These are phyloP conservation scores for Zalerion maritima DNA, from an alignment of 495 filamentous ascomycete genomes.

Conservation along the genomic window DNA sequence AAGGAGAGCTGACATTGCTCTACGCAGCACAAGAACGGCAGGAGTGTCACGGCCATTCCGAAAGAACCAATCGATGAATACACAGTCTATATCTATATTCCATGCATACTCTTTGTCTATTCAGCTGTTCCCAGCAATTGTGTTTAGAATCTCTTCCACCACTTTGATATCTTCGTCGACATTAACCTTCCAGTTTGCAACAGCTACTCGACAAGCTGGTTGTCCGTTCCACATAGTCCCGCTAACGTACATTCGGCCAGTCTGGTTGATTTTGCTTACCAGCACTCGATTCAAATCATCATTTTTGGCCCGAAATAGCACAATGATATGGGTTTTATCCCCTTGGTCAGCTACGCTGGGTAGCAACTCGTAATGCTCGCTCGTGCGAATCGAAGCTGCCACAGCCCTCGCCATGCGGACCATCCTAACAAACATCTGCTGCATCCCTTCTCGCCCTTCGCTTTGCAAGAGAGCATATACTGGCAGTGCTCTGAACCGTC, in stretches of 20 bases:
- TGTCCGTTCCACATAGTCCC: slow-evolving; percentile 61
- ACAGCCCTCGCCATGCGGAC: slow-evolving; percentile 54
- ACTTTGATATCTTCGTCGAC: slow-evolving; percentile 38
- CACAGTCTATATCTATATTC: no score
- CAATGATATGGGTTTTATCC: slow-evolving; percentile 51
- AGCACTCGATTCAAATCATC: slow-evolving; percentile 48
- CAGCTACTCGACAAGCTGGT: slow-evolving; percentile 64
- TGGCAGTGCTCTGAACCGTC: slow-evolving; percentile 77
- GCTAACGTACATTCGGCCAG: slow-evolving; percentile 65
- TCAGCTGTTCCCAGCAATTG: slow-evolving; percentile 7
- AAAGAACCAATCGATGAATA: no score
- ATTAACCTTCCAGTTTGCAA: slow-evolving; percentile 67
- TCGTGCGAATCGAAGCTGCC: slow-evolving; percentile 43
- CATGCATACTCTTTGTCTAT: no score
- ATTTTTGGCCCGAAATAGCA: slow-evolving; percentile 67
- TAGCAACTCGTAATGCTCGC: slow-evolving; percentile 47
- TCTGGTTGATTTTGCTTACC: slow-evolving; percentile 56
- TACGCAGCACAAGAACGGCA: no score
- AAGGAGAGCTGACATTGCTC: no score
- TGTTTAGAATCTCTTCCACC: slow-evolving; percentile 32
- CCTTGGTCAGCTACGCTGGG: slow-evolving; percentile 26
- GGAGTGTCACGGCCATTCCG: no score
- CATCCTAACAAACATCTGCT: slow-evolving; percentile 56
- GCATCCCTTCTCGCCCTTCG: slow-evolving; percentile 58
- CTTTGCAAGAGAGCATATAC: slow-evolving; percentile 70